These are phyloP conservation scores for Hypomyces perniciosus DNA, from an alignment of 2,329 filamentous ascomycete genomes.

Conservation along the genomic window DNA sequence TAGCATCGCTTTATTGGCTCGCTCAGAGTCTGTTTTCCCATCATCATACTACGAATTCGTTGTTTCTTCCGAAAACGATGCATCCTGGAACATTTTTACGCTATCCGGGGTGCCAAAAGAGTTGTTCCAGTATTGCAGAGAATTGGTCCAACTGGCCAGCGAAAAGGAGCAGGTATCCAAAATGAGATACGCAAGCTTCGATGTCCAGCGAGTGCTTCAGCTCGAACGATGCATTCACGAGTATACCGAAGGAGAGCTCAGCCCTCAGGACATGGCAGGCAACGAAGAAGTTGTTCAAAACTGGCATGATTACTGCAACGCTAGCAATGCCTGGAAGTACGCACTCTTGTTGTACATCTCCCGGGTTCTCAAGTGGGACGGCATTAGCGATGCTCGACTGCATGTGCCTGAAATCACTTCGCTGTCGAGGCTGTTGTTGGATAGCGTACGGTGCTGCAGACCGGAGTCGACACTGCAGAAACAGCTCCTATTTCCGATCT, in stretches of 20 bases:
- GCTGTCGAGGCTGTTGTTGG: slow-evolving; percentile 3
- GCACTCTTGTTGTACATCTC: slow-evolving; percentile 9
- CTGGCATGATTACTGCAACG: slow-evolving; percentile 6
- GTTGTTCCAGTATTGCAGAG: slow-evolving; percentile 9
- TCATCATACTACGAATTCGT: slow-evolving; percentile 5
- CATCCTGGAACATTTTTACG: slow-evolving; percentile 2
- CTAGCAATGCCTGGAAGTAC: slow-evolving; percentile 8
- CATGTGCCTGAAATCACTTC: neutral
- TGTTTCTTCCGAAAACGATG: slow-evolving; percentile 3
- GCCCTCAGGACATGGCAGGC: neutral
- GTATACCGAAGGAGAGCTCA: neutral
- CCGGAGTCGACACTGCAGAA: slow-evolving; percentile 4
- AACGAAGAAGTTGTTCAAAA: slow-evolving; percentile 9
- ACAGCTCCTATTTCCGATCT: slow-evolving; percentile 8
- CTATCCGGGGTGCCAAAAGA: slow-evolving; percentile 9
- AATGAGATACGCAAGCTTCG: slow-evolving; percentile 10
- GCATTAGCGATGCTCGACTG: neutral
- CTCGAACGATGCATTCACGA: slow-evolving; percentile 9
- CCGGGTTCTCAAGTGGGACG: slow-evolving; percentile 10
- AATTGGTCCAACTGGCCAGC: slow-evolving; percentile 5
- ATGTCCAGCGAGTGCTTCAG: slow-evolving; percentile 3
- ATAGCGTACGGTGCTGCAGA: slow-evolving; percentile 9
- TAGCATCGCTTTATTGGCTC: slow-evolving; percentile 5
- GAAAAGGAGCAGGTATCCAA: slow-evolving; percentile 10
- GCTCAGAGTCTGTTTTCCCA: slow-evolving; percentile 4